These are phyloP conservation scores for Aspergillus melleus DNA, from an alignment of 2,329 filamentous ascomycete genomes.

Conservation along the genomic window DNA sequence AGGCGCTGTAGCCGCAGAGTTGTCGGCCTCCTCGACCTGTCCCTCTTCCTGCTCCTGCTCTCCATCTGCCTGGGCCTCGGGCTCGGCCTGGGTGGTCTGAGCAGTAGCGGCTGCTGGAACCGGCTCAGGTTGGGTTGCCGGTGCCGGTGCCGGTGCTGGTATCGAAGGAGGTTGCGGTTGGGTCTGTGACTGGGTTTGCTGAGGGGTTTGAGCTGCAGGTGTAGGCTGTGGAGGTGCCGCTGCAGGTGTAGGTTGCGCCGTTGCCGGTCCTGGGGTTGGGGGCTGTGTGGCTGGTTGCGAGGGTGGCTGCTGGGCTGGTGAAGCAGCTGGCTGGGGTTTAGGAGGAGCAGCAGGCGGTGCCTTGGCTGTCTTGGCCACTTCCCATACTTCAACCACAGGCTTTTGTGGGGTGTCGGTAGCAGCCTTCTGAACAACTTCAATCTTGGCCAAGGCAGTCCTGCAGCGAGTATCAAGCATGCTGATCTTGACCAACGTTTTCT, in stretches of 20 bases:
- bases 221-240: slow-evolving; percentile 11
- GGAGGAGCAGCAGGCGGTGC: slow-evolving; percentile 42
- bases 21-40: slow-evolving; percentile 13
- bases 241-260: slow-evolving; percentile 11
- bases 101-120: neutral
- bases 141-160: neutral
- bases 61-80: slow-evolving; percentile 14
- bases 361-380: slow-evolving; percentile 69
- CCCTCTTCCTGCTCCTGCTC: slow-evolving; percentile 19
- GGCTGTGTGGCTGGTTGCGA: slow-evolving; percentile 19
- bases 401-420: slow-evolving; percentile 81
- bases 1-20: slow-evolving; percentile 16
- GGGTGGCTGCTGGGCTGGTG: slow-evolving; percentile 21
- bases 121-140: neutral
- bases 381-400: slow-evolving; percentile 84
- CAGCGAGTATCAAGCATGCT: slow-evolving; percentile 76
- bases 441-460: slow-evolving; percentile 66
- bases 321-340: slow-evolving; percentile 27
- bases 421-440: slow-evolving; percentile 76
- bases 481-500: slow-evolving; percentile 71
- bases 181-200: slow-evolving; percentile 5
- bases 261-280: slow-evolving; percentile 17
- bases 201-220: slow-evolving; percentile 4
- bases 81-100: slow-evolving; percentile 11
- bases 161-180: neutral